Base-by-base conservation (phyloP, 2,329 filamentous ascomycete species). In the Xylaria sp. region DNA sequence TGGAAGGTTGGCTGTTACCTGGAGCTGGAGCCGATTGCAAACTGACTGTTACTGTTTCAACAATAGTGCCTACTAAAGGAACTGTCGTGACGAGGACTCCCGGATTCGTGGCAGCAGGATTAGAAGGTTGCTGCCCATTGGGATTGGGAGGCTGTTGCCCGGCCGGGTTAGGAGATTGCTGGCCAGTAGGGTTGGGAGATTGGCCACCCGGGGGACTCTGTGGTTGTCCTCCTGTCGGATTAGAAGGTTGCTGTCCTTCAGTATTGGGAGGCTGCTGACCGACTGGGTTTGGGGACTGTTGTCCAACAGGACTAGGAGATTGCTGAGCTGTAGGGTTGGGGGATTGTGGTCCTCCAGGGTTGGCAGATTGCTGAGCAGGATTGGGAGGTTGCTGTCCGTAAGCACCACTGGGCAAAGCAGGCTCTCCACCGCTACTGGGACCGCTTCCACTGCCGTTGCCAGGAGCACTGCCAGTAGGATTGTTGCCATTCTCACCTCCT, bases 371-470 rank as follows among this genome's bases (percentile, higher is more conserved):
- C 57, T 34, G 25, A 12, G 60, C 67, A 28, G 66, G 50, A 48
- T 18, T 67, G 4, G 67, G 25, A 23, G 65, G 48, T 55, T 72
- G 67, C 20, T 71, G 66, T n/a, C 72, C 67, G 64, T 73, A 72
- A 54, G 67, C 69, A 51, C 71, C 69, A 50, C 61, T 70, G 15
- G 71, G 71, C 6, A 71, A 59, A n/a, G 6, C 37, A 18, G 67
- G 54, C 50, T 63, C 44, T n/a, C 50, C 58, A 34, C 62, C 50
- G 18, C 2, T 61, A 2, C 52, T 51, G 46, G 66, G 67, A 1
- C 54, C 58, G 20, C 31, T 65, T 2, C 66, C 63, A 55, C 37
- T 39, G 8, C n/a, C 51, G 39, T 54, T 60, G 18, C 60, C 69
- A 39, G 56, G 62, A 15, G n/a, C 28, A 18, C 25, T 25, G 15